These are phyloP conservation scores for Ormosia emarginata DNA, from an alignment of 306 rosid genomes.

Conservation along the genomic window DNA sequence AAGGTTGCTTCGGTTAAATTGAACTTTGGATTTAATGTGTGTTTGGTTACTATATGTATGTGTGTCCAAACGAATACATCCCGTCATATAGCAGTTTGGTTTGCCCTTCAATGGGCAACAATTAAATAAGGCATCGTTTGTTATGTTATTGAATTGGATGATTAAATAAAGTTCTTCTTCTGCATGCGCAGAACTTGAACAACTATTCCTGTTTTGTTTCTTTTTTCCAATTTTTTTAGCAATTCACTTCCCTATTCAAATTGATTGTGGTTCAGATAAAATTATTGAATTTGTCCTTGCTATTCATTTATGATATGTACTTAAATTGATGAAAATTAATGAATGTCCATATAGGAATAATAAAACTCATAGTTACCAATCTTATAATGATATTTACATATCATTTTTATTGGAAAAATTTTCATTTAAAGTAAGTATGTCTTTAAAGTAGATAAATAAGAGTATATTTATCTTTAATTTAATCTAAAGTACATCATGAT, in stretches of 20 bases:
- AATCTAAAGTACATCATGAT: no score
- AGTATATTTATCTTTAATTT: no score
- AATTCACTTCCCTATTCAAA: background rate
- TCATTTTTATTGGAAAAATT: no score
- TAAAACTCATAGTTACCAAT: no score
- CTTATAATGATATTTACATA: no score
- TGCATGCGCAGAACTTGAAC: background rate
- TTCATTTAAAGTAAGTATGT: no score
- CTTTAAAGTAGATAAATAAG: no score
- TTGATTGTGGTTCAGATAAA: background rate
- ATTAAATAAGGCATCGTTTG: background rate
- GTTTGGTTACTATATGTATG: background rate
- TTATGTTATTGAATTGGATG: background rate
- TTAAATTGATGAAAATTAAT: no score
- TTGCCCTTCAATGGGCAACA: background rate
- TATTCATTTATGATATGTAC: no score
- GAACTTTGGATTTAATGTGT: background rate
- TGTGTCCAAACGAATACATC: background rate
- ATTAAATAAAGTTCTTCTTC: conserved; percentile 6
- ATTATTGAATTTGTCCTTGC: no score
- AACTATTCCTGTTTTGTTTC: background rate
- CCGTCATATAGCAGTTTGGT: background rate
- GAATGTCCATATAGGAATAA: no score
- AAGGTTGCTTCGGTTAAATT: background rate
- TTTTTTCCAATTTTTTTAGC: background rate